Percentiles rank a stretch among this genome's conserved stretches.
These are phyloP conservation scores for Phytophthora niederhauseri DNA, from an alignment of 352 stramenopile genomes.

Conservation along the genomic window DNA sequence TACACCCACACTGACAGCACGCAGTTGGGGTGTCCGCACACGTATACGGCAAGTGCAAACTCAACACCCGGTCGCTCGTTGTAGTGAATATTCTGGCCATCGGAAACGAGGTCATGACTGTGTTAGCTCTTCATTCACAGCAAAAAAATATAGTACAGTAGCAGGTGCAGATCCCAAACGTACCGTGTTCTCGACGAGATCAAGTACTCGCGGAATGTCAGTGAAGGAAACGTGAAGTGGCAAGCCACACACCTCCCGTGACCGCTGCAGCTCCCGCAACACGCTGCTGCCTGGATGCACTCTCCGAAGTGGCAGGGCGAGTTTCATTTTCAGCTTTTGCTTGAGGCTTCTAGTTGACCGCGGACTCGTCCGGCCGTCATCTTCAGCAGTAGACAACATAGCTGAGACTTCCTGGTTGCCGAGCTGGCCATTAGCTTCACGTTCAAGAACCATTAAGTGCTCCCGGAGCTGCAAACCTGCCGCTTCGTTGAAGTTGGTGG, in stretches of 20 bases:
- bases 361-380: conserved; percentile 16
- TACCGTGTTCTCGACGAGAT: conserved; percentile 87
- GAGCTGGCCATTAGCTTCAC: conserved; percentile 23
- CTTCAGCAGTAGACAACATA: background rate
- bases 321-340: conserved; percentile 35
- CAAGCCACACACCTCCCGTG: conserved; percentile 75
- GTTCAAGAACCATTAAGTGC: conserved; percentile 78
- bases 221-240: conserved; percentile 91
- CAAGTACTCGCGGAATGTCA: conserved; percentile 79
- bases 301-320: conserved; percentile 23
- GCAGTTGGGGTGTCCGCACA: conserved; percentile 85
- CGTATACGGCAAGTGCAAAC: conserved; percentile 91
- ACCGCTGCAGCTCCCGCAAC: conserved; percentile 42
- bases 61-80: conserved; percentile 85
- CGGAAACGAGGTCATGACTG: conserved; percentile 13
- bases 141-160: conserved; percentile 32
- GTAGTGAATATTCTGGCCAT: conserved; percentile 87
- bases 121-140: conserved; percentile 18
- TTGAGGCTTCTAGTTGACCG: conserved; percentile 25
- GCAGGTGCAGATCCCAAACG: conserved; percentile 6
- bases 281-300: conserved; percentile 17
- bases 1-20: conserved; percentile 95
- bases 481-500: conserved; percentile 91
- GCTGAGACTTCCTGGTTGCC: conserved; percentile 1
- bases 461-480: conserved; percentile 76